These are phyloP conservation scores for Knufia petricola DNA, from an alignment of 2,329 filamentous ascomycete genomes.

Conservation along the genomic window DNA sequence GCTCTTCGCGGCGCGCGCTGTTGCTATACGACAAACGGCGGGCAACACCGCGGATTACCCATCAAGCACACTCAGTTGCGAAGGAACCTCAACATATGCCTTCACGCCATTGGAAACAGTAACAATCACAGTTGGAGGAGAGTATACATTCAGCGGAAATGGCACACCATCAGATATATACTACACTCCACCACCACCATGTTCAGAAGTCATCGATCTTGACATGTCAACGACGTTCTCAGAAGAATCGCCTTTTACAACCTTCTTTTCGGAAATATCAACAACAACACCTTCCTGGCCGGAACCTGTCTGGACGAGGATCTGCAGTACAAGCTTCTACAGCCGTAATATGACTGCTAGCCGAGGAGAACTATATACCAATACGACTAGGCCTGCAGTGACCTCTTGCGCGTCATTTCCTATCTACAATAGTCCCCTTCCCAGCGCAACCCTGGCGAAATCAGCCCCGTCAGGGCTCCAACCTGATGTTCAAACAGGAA, in stretches of 20 bases:
- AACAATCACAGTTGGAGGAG: constrained; percentile 5
- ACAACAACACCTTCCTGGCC: neutral
- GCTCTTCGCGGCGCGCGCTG: neutral
- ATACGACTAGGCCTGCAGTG: constrained; percentile 7
- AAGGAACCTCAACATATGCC: constrained; percentile 1
- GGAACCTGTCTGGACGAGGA: neutral
- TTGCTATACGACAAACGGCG: neutral
- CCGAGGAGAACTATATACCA: constrained; percentile 9
- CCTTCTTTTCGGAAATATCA: neutral
- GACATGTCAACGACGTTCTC: neutral
- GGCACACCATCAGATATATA: constrained; percentile 1
- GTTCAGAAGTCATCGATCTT: neutral
- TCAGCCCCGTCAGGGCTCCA: too few relatives aligned
- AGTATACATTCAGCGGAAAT: constrained; percentile 5
- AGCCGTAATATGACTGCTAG: neutral
- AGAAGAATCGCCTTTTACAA: neutral
- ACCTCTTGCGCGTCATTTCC: neutral
- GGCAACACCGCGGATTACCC: neutral
- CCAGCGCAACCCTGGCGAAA: too few relatives aligned
- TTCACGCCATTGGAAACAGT: constrained; percentile 4
- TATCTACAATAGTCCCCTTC: too few relatives aligned
- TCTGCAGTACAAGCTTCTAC: neutral
- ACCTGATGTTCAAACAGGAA: neutral
- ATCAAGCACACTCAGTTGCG: neutral
- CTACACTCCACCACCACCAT: constrained; percentile 8